These are phyloP conservation scores for Globisporangium radiosum DNA, from an alignment of 352 stramenopile species.

Conservation along the genomic window DNA sequence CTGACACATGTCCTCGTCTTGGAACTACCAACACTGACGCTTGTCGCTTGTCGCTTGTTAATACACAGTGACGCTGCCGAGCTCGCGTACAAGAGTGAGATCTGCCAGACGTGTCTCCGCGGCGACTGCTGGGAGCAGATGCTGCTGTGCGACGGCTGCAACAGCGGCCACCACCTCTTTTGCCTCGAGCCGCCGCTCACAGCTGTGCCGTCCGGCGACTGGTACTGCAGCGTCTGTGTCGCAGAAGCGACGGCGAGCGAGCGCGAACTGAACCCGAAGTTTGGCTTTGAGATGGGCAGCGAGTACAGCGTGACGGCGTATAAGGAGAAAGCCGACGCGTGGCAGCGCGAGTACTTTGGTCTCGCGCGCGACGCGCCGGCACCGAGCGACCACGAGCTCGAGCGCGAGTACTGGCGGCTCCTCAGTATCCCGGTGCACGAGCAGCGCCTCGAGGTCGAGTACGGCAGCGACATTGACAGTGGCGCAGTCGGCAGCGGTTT, in stretches of 20 bases:
- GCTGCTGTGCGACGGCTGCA: conserved; percentile 77
- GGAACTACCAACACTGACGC: too few species aligned
- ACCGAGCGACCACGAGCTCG: conserved; percentile 48
- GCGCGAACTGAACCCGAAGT: conserved; percentile 48
- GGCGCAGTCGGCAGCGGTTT: conserved; percentile 84
- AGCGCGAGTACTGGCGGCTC: conserved; percentile 87
- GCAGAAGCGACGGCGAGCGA: conserved; percentile 37
- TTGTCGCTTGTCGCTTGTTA: neutral
- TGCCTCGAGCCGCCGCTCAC: conserved; percentile 55
- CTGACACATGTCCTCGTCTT: too few species aligned
- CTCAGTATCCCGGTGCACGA: conserved; percentile 71
- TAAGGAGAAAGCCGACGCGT: conserved; percentile 76
- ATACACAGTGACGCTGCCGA: conserved; percentile 43
- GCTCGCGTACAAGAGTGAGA: conserved; percentile 69
- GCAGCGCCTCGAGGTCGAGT: conserved; percentile 84
- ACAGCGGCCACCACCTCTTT: conserved; percentile 77
- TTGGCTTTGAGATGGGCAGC: conserved; percentile 78
- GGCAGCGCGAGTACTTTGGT: conserved; percentile 76
- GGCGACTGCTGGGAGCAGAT: conserved; percentile 78
- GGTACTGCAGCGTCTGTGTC: conserved; percentile 75
- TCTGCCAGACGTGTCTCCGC: conserved; percentile 79
- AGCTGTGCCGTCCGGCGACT: conserved; percentile 60
- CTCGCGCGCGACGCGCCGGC: conserved; percentile 33
- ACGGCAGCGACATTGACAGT: conserved; percentile 91
- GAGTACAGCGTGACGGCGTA: conserved; percentile 80